Evolutionary conservation across 352 stramenopile genomes (phyloP).

Genomic region (Phytophthora cajani): DNA sequence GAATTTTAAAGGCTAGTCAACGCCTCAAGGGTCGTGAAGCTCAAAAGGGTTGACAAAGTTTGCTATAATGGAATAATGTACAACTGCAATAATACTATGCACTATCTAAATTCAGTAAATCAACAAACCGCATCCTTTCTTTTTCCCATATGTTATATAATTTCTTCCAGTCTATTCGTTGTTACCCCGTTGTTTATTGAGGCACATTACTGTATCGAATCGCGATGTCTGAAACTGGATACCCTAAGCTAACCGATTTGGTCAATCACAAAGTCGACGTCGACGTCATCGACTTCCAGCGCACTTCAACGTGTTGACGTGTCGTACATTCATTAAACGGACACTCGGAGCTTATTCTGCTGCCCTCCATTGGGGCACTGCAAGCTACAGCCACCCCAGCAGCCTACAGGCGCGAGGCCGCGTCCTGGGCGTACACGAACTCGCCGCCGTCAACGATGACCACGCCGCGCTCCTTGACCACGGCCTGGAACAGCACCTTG

Average conservation of each 20-base stretch:
- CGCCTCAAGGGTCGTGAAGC: too few relatives aligned
- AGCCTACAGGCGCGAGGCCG: conserved; percentile 34
- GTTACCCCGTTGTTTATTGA: too few relatives aligned
- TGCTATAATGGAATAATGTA: too few relatives aligned
- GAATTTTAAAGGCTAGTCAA: too few relatives aligned
- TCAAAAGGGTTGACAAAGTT: too few relatives aligned
- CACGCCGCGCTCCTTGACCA: conserved; percentile 77
- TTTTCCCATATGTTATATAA: too few relatives aligned
- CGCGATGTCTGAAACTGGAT: neutral
- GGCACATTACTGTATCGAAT: too few relatives aligned
- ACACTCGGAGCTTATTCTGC: neutral
- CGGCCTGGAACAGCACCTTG: conserved; percentile 76
- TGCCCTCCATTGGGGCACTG: neutral
- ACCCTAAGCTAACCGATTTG: conserved; percentile 6
- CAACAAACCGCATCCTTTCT: too few relatives aligned
- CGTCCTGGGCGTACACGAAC: conserved; percentile 55
- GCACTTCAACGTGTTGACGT: conserved; percentile 32
- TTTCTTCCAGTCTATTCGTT: too few relatives aligned
- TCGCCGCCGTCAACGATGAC: conserved; percentile 84
- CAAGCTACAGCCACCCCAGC: neutral
- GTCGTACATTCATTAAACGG: conserved; percentile 5
- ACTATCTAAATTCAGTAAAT: too few relatives aligned
- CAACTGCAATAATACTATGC: too few relatives aligned
- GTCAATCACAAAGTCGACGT: neutral
- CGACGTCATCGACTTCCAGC: conserved; percentile 2